Evolutionary conservation across 2,329 filamentous ascomycete species (phyloP).

Genomic region (Herpomyces periplanetae): DNA sequence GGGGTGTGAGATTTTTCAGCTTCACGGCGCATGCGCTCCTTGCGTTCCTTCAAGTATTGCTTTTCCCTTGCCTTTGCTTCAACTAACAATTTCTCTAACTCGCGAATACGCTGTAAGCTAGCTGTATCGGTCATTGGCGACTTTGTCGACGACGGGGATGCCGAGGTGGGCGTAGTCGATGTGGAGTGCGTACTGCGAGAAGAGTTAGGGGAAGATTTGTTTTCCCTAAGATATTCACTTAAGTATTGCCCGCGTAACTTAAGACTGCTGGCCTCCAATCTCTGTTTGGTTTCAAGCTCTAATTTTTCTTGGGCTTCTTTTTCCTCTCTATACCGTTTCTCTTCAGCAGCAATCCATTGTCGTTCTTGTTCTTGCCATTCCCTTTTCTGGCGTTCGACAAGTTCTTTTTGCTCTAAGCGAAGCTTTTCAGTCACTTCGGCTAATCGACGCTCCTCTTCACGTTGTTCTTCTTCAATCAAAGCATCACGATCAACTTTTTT

Average conservation of each 20-base stretch:
- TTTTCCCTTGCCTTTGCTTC: conserved; percentile 24
- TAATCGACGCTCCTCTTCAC: conserved; percentile 20
- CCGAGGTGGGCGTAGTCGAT: too few species aligned
- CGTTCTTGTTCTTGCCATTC: conserved; percentile 37
- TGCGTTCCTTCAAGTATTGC: conserved; percentile 19
- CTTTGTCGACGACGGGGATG: too few species aligned
- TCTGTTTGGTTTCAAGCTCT: conserved; percentile 21
- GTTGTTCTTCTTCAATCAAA: conserved; percentile 15
- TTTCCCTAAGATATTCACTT: conserved; percentile 45
- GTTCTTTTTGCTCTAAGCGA: conserved; percentile 17
- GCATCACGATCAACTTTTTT: too few species aligned
- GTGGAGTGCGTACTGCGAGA: conserved; percentile 7
- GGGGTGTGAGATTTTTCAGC: conserved; percentile 2
- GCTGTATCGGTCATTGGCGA: conserved; percentile 10
- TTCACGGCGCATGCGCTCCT: conserved; percentile 9
- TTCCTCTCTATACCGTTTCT: conserved; percentile 27
- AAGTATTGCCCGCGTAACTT: conserved; percentile 44
- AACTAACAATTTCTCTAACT: conserved; percentile 34
- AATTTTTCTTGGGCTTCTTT: conserved; percentile 25
- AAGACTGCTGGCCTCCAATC: conserved; percentile 19
- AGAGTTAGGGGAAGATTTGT: conserved; percentile 9
- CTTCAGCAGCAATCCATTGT: conserved; percentile 36
- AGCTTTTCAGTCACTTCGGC: conserved; percentile 20
- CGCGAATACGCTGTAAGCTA: conserved; percentile 27
- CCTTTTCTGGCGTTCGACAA: conserved; percentile 24